Percentiles rank a stretch among this genome's conserved stretches.
phyloP scores from a whole-genome alignment of 225 moss, liverwort and hornwort species.

The Climacium dendroides region DNA sequence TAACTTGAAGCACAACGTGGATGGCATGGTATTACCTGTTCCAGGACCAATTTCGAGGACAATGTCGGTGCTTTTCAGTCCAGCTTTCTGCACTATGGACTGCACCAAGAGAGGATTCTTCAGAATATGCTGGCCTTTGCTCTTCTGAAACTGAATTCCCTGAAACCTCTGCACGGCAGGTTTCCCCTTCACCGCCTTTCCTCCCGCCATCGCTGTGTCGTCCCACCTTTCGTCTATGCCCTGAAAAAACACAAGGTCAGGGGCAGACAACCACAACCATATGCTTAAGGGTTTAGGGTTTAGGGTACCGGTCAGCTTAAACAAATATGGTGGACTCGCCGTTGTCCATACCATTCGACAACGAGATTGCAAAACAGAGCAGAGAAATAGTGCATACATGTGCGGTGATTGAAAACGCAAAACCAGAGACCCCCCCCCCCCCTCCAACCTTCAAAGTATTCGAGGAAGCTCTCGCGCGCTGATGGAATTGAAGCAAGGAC shows the following conservation, averaged over 20 bases:
- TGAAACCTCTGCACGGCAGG: constrained; percentile 50
- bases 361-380: not conserved
- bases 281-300: not conserved
- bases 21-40: constrained; percentile 32
- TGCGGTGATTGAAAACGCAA: not conserved
- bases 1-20: not conserved
- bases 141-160: constrained; percentile 87
- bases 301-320: not conserved
- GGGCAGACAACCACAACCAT: not conserved
- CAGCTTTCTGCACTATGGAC: constrained; percentile 87
- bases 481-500: not conserved
- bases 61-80: constrained; percentile 72
- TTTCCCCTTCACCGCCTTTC: constrained; percentile 47
- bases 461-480: not conserved
- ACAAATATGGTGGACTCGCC: not conserved
- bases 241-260: not conserved
- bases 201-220: constrained; percentile 52
- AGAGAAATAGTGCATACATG: not conserved
- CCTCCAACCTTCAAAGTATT: not conserved
- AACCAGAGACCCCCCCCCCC: not conserved
- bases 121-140: constrained; percentile 85
- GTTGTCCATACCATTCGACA: not conserved
- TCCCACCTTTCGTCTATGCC: constrained; percentile 22
- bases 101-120: constrained; percentile 84
- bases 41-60: constrained; percentile 88